A percentile compares a stretch with the other conserved stretches of the same genome.
Evolutionary conservation across 176 grass and related monocot species (phyloP).

Genomic region (Pontederia paniculata): DNA sequence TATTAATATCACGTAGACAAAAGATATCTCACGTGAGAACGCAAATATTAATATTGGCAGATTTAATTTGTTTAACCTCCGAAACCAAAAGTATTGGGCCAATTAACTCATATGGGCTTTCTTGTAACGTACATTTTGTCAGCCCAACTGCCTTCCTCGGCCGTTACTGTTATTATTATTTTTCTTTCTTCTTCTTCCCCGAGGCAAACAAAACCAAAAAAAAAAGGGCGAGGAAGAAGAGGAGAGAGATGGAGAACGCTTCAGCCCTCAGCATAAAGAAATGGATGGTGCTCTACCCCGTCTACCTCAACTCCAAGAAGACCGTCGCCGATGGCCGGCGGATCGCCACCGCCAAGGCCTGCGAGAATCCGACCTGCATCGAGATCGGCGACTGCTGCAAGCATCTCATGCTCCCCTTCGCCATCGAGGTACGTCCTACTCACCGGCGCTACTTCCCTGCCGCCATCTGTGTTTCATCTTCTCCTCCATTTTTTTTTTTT

Average conservation of each 20-base stretch:
- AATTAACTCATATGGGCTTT: too few species aligned
- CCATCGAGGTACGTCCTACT: slow-evolving; percentile 37
- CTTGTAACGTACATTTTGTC: too few species aligned
- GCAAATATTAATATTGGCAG: too few species aligned
- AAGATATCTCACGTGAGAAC: too few species aligned
- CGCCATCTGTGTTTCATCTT: not conserved
- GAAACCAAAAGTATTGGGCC: too few species aligned
- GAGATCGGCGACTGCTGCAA: slow-evolving; percentile 79
- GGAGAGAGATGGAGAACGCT: slow-evolving; percentile 30
- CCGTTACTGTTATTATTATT: too few species aligned
- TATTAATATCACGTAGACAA: too few species aligned
- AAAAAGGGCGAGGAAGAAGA: too few species aligned
- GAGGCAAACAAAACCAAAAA: too few species aligned
- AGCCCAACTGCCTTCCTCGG: too few species aligned
- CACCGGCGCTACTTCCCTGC: not conserved
- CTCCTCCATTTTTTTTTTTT: slow-evolving; percentile 4
- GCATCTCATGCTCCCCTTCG: slow-evolving; percentile 72
- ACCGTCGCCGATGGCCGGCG: slow-evolving; percentile 74
- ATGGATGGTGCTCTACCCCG: slow-evolving; percentile 84
- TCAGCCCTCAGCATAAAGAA: slow-evolving; percentile 54
- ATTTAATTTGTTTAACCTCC: too few species aligned
- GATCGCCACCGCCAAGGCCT: slow-evolving; percentile 54
- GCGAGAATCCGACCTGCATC: slow-evolving; percentile 72
- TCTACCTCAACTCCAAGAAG: slow-evolving; percentile 98
- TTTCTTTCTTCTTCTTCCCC: too few species aligned